Evolutionary conservation across 768 basidiomycete genomes (phyloP), one percentile per base, ranked within the genome.

Genomic region (Boletellus ananiceps): DNA sequence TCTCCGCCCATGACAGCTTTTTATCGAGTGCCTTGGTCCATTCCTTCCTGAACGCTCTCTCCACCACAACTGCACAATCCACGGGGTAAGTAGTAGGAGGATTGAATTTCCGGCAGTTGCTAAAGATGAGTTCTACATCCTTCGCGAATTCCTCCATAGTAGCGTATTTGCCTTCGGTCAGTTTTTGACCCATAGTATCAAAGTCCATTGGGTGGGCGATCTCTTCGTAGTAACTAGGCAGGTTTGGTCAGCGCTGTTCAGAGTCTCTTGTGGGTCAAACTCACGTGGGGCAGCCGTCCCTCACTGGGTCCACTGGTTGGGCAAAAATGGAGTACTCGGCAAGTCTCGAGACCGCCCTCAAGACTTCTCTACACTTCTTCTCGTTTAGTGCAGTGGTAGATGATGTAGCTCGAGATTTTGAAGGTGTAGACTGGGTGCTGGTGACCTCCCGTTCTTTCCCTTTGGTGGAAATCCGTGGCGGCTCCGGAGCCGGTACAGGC

Each of bases 181-280:
- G 71, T 61, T 88, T 91, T 34, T 74, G 70, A 13, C 66, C 66
- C 57, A 96, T 88, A 2, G 94, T 95, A 8, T 81, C 81, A 45
- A 97, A 83, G 69, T 97, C 93, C 95, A 97, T 97, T 6, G 95
- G 95, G 56, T 87, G 71, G 51, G 80, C 70, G 62, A 98, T 95
- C 69, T 97, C 95, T 5, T 94, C 83, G 52, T 88, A 82, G 66
- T 98, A 98, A 16, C 93, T 96, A 44, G 37, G 58, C 15, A 29
- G 15, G 52, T 29, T 29, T 9, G 38, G 34, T 56, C 43, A 49
- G 29, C 25, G 33, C 35, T 13, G n/a, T 18, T 27, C 7, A 29
- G 47, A 21, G 11, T 11, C 7, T 44, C 29, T 12, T 2, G 41
- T 35, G 45, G 36, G 37, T 33, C 34, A 29, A 43, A 78, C 87